phyloP scores from a whole-genome alignment of 257 asterid species.

The Thymus mandschuricus region DNA sequence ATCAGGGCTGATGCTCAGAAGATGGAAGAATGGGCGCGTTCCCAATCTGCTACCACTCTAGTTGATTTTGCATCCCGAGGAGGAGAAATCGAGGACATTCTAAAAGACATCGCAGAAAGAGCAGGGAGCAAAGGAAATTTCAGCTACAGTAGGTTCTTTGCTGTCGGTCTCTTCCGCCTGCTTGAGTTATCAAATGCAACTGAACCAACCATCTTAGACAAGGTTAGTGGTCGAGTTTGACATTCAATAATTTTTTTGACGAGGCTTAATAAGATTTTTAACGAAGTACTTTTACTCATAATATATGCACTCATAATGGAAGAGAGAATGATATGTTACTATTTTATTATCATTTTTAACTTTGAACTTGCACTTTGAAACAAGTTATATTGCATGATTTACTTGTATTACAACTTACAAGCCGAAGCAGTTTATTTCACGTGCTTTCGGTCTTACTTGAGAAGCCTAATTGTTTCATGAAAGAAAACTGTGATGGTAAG shows the following conservation, averaged over 20 bases:
- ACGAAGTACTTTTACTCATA: no score
- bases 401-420: conserved; percentile 14
- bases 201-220: conserved; percentile 76
- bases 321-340: background rate
- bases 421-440: background rate
- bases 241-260: background rate
- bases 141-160: conserved; percentile 91
- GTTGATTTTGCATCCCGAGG: conserved; percentile 77
- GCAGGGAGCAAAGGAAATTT: conserved; percentile 71
- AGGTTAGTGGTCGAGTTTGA: conserved; percentile 46
- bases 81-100: conserved; percentile 69
- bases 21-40: conserved; percentile 90
- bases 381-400: background rate
- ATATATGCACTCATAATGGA: background rate
- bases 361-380: background rate
- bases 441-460: conserved; percentile 4
- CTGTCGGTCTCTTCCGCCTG: conserved; percentile 89
- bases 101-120: conserved; percentile 78
- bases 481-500: background rate
- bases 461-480: conserved; percentile 7
- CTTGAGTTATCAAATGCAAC: conserved; percentile 90
- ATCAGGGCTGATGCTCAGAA: conserved; percentile 80
- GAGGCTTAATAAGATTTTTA: no score
- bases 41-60: conserved; percentile 62
- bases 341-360: background rate